A percentile compares a stretch with the other conserved stretches of the same genome.
phyloP scores from a whole-genome alignment of 2,329 filamentous ascomycete species.

The Cytospora piceae region DNA sequence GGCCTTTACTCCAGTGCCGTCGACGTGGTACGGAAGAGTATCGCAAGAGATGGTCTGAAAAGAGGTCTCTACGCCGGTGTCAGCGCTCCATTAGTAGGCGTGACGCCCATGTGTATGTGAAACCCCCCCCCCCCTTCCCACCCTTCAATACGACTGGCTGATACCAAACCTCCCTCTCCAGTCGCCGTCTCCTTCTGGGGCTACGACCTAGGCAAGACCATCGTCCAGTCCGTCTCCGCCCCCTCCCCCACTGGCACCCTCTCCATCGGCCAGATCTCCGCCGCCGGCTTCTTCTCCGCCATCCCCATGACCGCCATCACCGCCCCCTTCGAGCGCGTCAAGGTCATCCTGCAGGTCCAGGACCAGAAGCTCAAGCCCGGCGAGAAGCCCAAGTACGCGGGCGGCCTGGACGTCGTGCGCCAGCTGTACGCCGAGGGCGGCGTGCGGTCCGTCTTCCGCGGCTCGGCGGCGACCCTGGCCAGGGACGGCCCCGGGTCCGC shows the following conservation, averaged over 20 bases:
- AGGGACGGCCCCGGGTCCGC: conserved; percentile 91
- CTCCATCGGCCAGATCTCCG: conserved; percentile 83
- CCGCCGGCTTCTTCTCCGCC: conserved; percentile 95
- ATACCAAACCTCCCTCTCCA: conserved; percentile 37
- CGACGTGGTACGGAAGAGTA: conserved; percentile 86
- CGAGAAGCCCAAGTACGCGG: conserved; percentile 89
- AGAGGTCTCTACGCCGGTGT: conserved; percentile 95
- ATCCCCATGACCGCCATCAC: conserved; percentile 98
- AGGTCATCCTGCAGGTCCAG: conserved; percentile 97
- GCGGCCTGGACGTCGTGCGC: conserved; percentile 85
- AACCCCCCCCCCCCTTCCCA: background rate
- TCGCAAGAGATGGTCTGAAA: conserved; percentile 81
- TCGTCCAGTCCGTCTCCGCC: conserved; percentile 72
- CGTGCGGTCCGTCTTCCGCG: conserved; percentile 88
- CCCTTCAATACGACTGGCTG: conserved; percentile 7
- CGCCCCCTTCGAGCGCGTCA: conserved; percentile 98
- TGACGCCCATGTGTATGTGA: conserved; percentile 96
- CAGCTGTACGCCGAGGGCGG: conserved; percentile 93
- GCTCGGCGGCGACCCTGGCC: conserved; percentile 86
- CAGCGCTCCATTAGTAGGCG: conserved; percentile 88
- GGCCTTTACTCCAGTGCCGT: conserved; percentile 89
- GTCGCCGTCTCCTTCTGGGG: conserved; percentile 78
- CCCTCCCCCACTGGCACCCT: conserved; percentile 71
- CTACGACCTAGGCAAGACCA: conserved; percentile 91
- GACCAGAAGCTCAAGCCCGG: conserved; percentile 83